A percentile compares a stretch with the other conserved stretches of the same genome.
phyloP scores from a whole-genome alignment of 192 early-diverging fungal genomes.

The Thoreauomyces humboldtii region DNA sequence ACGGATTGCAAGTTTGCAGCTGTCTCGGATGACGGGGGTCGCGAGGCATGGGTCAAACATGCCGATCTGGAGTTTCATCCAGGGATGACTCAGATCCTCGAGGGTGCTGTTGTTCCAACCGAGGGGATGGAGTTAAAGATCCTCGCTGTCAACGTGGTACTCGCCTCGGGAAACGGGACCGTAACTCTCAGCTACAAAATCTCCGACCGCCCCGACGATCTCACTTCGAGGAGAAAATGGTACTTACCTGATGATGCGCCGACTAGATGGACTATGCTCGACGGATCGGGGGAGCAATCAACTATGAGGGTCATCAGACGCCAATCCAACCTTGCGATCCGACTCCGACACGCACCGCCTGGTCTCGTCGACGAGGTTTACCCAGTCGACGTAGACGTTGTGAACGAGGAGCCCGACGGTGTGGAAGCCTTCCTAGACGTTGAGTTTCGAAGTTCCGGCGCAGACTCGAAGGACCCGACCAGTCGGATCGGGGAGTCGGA shows the following conservation, averaged over 20 bases:
- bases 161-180: slow-evolving; percentile 12
- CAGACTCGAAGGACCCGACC: slow-evolving; percentile 19
- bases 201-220: slow-evolving; percentile 33
- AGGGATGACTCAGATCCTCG: slow-evolving; percentile 53
- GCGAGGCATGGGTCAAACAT: slow-evolving; percentile 32
- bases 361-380: slow-evolving; percentile 69
- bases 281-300: slow-evolving; percentile 57
- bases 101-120: slow-evolving; percentile 52
- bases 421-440: slow-evolving; percentile 59
- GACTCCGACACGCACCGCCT: slow-evolving; percentile 52
- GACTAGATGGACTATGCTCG: slow-evolving; percentile 27
- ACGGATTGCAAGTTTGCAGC: slow-evolving; percentile 4
- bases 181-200: slow-evolving; percentile 33
- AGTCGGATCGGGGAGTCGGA: slow-evolving; percentile 15
- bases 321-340: slow-evolving; percentile 60
- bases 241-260: not conserved
- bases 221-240: slow-evolving; percentile 34
- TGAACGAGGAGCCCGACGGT: slow-evolving; percentile 59
- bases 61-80: slow-evolving; percentile 52
- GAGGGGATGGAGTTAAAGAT: slow-evolving; percentile 64
- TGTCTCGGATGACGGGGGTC: slow-evolving; percentile 10
- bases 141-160: slow-evolving; percentile 24
- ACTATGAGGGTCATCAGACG: slow-evolving; percentile 51
- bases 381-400: slow-evolving; percentile 56
- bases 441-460: slow-evolving; percentile 49